These are phyloP conservation scores for Tausonia pullulans DNA, from an alignment of 1,284 basidiomycete genomes.

Conservation along the genomic window DNA sequence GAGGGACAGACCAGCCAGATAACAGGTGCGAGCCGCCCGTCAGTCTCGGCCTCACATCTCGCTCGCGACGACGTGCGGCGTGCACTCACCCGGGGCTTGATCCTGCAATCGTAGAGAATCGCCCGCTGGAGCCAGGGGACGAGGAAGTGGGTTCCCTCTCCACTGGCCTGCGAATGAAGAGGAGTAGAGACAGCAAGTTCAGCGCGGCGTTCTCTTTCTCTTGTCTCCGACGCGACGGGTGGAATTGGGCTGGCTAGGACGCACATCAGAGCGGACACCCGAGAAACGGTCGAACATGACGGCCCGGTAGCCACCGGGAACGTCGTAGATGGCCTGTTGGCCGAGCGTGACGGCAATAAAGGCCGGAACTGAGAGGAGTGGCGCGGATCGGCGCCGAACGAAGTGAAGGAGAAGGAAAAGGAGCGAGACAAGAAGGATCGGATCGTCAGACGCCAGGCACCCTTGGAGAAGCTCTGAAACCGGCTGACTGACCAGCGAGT, in stretches of 20 bases:
- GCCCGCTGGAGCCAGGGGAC: constrained; percentile 91
- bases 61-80: too few species aligned
- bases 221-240: background rate
- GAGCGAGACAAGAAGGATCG: too few species aligned
- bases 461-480: background rate
- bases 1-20: background rate
- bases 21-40: too few species aligned
- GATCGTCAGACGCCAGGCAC: background rate
- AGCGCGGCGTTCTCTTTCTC: background rate
- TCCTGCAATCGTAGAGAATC: constrained; percentile 94
- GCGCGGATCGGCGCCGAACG: background rate
- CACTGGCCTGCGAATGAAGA: constrained; percentile 48
- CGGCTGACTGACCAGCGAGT: background rate
- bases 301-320: constrained; percentile 76
- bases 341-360: constrained; percentile 53
- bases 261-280: constrained; percentile 70
- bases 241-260: constrained; percentile 17
- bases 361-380: constrained; percentile 50
- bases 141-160: constrained; percentile 95
- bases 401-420: background rate
- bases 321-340: constrained; percentile 81
- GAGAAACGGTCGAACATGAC: constrained; percentile 98
- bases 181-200: background rate
- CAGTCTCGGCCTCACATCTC: too few species aligned
- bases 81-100: constrained; percentile 73